Evolutionary conservation across 352 stramenopile species (phyloP).

Genomic region (Thalassiosira exigua): DNA sequence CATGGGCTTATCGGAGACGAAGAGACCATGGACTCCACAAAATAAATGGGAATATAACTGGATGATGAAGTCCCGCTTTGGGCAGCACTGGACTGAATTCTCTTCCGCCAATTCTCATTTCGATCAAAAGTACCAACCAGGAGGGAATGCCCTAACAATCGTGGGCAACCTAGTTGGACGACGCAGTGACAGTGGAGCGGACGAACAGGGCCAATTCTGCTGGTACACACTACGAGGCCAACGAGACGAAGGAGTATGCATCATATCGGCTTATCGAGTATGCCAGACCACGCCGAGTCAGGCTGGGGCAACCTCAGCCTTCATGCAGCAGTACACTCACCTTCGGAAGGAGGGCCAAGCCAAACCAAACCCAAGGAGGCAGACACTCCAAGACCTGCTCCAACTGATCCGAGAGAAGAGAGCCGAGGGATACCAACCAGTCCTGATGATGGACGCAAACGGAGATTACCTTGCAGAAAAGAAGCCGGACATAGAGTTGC

Average conservation of each 20-base stretch:
- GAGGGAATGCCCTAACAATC: slow-evolving; percentile 8
- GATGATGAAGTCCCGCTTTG: too few species aligned
- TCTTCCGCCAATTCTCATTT: too few species aligned
- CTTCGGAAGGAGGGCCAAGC: neutral
- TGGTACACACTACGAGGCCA: slow-evolving; percentile 2
- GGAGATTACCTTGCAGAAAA: neutral
- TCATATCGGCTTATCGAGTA: slow-evolving; percentile 29
- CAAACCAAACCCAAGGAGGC: slow-evolving; percentile 5
- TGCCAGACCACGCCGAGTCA: neutral
- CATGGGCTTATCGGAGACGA: too few species aligned
- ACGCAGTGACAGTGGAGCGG: neutral
- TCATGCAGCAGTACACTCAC: neutral
- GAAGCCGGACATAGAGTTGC: neutral
- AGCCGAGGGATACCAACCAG: neutral
- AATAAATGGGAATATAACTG: too few species aligned
- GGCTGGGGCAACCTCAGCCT: slow-evolving; percentile 1
- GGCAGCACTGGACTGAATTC: too few species aligned
- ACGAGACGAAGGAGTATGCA: slow-evolving; percentile 26
- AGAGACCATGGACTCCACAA: too few species aligned
- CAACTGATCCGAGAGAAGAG: neutral
- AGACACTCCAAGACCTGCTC: neutral
- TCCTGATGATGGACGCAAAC: slow-evolving; percentile 26
- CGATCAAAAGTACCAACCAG: slow-evolving; percentile 41
- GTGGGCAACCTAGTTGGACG: slow-evolving; percentile 5
- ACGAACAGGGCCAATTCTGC: slow-evolving; percentile 9